Evolutionary conservation across 129 eudicot genomes (phyloP).

Genomic region (Lactuca sativa): DNA sequence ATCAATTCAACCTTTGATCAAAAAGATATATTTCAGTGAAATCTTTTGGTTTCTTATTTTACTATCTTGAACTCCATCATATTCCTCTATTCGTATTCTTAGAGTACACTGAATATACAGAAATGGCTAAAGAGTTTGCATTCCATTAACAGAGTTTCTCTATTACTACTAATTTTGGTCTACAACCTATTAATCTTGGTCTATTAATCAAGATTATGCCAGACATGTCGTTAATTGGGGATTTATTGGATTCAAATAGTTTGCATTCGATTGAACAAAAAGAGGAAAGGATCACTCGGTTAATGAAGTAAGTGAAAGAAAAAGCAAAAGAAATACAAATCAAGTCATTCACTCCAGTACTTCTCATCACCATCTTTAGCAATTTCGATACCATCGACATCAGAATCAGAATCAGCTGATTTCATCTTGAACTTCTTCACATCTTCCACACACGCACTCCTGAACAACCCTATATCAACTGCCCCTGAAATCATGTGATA

Average conservation of each 20-base stretch:
- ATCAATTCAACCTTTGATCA: too few relatives aligned
- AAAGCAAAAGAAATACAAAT: constrained; percentile 8
- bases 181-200: too few relatives aligned
- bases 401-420: constrained; percentile 26
- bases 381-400: constrained; percentile 20
- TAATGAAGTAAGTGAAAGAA: constrained; percentile 20
- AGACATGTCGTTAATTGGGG: constrained; percentile 5
- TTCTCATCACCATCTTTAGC: constrained; percentile 47
- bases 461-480: constrained; percentile 70
- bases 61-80: too few relatives aligned
- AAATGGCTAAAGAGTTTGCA: too few relatives aligned
- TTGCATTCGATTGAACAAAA: constrained; percentile 20
- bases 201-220: background rate
- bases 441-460: constrained; percentile 78
- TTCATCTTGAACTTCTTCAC: constrained; percentile 59
- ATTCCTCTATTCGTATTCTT: too few relatives aligned
- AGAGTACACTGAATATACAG: too few relatives aligned
- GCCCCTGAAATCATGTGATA: constrained; percentile 87
- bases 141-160: too few relatives aligned
- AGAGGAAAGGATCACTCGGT: constrained; percentile 8
- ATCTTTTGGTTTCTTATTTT: too few relatives aligned
- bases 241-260: background rate
- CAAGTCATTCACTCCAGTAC: constrained; percentile 62
- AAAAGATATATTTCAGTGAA: too few relatives aligned
- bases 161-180: too few relatives aligned